Conservation (phyloP, 2,329 filamentous ascomycete species). For the Grosmannia huntii region DNA sequence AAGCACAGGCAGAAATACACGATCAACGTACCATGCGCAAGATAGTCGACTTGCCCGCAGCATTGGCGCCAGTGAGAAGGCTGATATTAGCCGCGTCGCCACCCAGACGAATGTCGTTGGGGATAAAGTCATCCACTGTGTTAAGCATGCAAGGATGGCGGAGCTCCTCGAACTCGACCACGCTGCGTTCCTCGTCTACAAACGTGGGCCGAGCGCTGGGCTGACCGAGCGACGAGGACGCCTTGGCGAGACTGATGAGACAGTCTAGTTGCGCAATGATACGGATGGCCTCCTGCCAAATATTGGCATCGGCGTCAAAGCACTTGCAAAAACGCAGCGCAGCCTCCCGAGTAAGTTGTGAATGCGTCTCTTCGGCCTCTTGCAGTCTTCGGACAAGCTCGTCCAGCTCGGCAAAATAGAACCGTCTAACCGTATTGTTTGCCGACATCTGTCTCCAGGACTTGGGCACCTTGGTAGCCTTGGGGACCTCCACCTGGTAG, state of each 20-base stretch:
- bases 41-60: slow-evolving; percentile 92
- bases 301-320: slow-evolving; percentile 76
- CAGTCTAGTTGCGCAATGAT: slow-evolving; percentile 90
- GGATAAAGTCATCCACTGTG: slow-evolving; percentile 86
- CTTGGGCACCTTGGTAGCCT: slow-evolving; percentile 70
- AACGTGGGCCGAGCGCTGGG: slow-evolving; percentile 86
- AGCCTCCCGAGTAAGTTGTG: slow-evolving; percentile 80
- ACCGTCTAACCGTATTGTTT: slow-evolving; percentile 79
- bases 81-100: slow-evolving; percentile 74
- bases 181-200: slow-evolving; percentile 68
- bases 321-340: slow-evolving; percentile 69
- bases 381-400: slow-evolving; percentile 75
- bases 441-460: slow-evolving; percentile 95
- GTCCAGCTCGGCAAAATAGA: slow-evolving; percentile 79
- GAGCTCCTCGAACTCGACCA: slow-evolving; percentile 84
- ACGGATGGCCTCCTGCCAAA: slow-evolving; percentile 81
- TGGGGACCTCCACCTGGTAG: slow-evolving; percentile 88
- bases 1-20: neutral
- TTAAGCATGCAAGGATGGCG: slow-evolving; percentile 91
- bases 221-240: slow-evolving; percentile 69
- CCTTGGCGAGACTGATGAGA: slow-evolving; percentile 81
- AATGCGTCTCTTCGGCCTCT: slow-evolving; percentile 87
- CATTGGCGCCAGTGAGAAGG: slow-evolving; percentile 88
- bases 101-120: slow-evolving; percentile 82
- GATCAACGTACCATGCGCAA: slow-evolving; percentile 67